Evolutionary conservation across 495 filamentous ascomycete species (phyloP), one percentile per base, ranked within the genome.

Genomic region (Chlorociboria aeruginascens): DNA sequence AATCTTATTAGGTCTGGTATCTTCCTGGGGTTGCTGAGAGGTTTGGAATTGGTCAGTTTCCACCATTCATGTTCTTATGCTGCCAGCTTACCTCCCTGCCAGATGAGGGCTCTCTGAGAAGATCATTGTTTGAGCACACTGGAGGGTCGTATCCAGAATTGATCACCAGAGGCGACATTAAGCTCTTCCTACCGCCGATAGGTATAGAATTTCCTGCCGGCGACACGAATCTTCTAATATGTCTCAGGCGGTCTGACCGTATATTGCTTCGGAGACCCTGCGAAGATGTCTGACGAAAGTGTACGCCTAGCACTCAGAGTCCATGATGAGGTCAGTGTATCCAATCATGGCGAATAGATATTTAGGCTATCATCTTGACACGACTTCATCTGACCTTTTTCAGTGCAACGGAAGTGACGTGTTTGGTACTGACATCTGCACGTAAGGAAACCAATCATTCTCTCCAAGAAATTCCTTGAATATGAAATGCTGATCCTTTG

Each of bases 341-440:
- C 16, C 47, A 42, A 6, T 44, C 32, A 40, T 54, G 17, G 12
- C 31, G 38, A 12, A 17, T 20, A 45, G 11, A 39, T 36, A 8
- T 12, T 25, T 25, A 25, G 20, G 20, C 20, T 25, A 25, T 25
- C 20, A 4, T 25, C 20, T 25, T 25, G 20, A 25, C 20, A 25
- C 20, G 20, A 25, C 7, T 50, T 42, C 45, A 43, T 48, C 46
- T 59, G 39, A 59, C 49, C 41, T 31, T 39, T 37, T 61, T 51
- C 53, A 77, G 73, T 89, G 89, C 69, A 97, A 97, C 63, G 90
- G 92, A 46, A 89, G 84, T 64, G 92, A 98, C 72, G 92, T 98
- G 45, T 98, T 98, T 65, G 89, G 94, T 49, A 94, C 87, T 32
- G 92, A 98, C 65, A 98, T 98, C 63, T 98, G 92, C 68, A 98